Conservation (phyloP, 176 grass and related monocot species). For the Oropetium thomaeum region DNA sequence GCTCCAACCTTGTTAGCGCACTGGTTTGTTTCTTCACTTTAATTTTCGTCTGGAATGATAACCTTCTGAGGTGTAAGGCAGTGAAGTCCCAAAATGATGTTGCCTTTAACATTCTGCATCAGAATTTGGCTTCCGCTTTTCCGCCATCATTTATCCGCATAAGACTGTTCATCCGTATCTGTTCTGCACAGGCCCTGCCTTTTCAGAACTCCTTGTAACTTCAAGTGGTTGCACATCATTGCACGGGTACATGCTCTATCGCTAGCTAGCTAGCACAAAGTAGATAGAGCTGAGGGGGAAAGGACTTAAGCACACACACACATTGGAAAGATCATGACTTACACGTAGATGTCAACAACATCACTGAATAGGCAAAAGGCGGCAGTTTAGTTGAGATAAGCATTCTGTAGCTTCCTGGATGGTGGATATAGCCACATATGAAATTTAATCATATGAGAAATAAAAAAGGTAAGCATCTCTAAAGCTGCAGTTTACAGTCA, state of each 20-base stretch:
- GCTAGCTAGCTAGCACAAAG: background rate
- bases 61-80: background rate
- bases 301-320: background rate
- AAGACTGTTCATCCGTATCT: background rate
- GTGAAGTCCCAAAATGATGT: conserved; percentile 10
- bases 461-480: background rate
- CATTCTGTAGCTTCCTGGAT: background rate
- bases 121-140: conserved; percentile 3
- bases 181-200: background rate
- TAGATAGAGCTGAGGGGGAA: conserved; percentile 3
- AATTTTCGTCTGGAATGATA: background rate
- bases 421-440: conserved; percentile 22
- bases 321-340: conserved; percentile 11
- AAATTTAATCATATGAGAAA: background rate
- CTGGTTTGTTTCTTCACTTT: background rate
- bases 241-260: background rate
- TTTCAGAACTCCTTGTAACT: background rate
- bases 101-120: background rate
- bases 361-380: background rate
- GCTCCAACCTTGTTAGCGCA: background rate
- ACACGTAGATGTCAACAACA: conserved; percentile 10
- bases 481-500: background rate
- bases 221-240: background rate
- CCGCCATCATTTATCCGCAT: background rate
- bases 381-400: background rate